Percentiles rank a stretch among this genome's conserved stretches.
Evolutionary conservation across 2,329 filamentous ascomycete genomes (phyloP).

Genomic region (Alternaria angustiovoidea): DNA sequence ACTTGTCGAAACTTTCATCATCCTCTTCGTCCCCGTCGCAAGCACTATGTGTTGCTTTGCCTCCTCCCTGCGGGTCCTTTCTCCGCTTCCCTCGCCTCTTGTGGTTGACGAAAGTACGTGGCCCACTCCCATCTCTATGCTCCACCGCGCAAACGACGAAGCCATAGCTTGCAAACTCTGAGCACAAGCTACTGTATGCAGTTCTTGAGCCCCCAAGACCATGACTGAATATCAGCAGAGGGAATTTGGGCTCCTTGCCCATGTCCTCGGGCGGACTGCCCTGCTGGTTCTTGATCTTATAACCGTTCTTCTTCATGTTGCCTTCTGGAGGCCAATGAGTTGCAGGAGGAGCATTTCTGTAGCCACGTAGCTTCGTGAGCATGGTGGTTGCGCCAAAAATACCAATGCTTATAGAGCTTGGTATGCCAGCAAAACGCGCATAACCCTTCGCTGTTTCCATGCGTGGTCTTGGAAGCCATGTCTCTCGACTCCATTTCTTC

Average conservation of each 20-base stretch:
- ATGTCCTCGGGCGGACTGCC: conserved; percentile 50
- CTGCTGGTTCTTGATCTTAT: conserved; percentile 52
- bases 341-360: conserved; percentile 67
- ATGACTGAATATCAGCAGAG: conserved; percentile 72
- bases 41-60: conserved; percentile 7
- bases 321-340: conserved; percentile 61
- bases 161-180: conserved; percentile 71
- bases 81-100: conserved; percentile 43
- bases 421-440: conserved; percentile 66
- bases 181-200: conserved; percentile 69
- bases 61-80: conserved; percentile 30
- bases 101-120: conserved; percentile 68
- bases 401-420: conserved; percentile 56
- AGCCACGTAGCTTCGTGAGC: conserved; percentile 71
- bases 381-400: conserved; percentile 66
- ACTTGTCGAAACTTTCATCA: conserved; percentile 33
- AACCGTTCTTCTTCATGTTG: conserved; percentile 49
- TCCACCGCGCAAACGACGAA: conserved; percentile 72
- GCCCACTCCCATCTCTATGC: conserved; percentile 70
- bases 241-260: conserved; percentile 59
- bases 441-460: conserved; percentile 66
- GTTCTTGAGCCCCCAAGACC: conserved; percentile 70
- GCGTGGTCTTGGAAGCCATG: conserved; percentile 69
- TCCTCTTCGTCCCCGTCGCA: conserved; percentile 16
- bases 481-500: conserved; percentile 61